Evolutionary conservation across 306 rosid species (phyloP).

Genomic region (Myrica gale): DNA sequence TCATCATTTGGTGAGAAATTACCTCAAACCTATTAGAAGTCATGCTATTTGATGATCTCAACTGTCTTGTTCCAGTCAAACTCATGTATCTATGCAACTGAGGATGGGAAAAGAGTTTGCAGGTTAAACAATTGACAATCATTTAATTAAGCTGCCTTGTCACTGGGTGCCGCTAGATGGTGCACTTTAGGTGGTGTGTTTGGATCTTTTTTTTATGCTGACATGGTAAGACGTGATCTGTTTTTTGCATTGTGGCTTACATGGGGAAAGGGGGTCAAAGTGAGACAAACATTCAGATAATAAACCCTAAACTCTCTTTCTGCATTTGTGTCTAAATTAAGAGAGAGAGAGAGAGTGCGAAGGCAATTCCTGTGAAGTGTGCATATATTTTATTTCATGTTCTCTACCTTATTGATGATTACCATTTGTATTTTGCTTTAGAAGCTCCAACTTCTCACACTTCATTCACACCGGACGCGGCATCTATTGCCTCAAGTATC

Average conservation of each 20-base stretch:
- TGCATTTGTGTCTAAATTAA: neutral
- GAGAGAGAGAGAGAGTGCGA: slow-evolving; percentile 3
- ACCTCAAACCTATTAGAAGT: slow-evolving; percentile 22
- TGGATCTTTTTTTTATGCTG: slow-evolving; percentile 44
- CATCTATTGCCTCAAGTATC: slow-evolving; percentile 75
- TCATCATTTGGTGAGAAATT: slow-evolving; percentile 18
- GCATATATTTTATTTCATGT: neutral
- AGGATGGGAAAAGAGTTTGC: slow-evolving; percentile 10
- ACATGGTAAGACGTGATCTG: slow-evolving; percentile 24
- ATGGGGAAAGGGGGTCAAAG: neutral
- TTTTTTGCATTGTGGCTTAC: slow-evolving; percentile 21
- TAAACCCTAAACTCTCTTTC: neutral
- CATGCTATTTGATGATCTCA: slow-evolving; percentile 25
- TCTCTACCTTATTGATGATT: slow-evolving; percentile 21
- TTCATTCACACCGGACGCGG: slow-evolving; percentile 54
- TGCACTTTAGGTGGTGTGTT: slow-evolving; percentile 20
- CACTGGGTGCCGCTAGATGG: slow-evolving; percentile 14
- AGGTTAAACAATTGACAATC: slow-evolving; percentile 23
- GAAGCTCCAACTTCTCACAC: slow-evolving; percentile 44
- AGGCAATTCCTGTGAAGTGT: slow-evolving; percentile 7
- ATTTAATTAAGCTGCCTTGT: slow-evolving; percentile 21
- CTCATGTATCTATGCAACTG: slow-evolving; percentile 3
- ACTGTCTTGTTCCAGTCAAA: slow-evolving; percentile 15
- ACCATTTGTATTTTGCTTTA: slow-evolving; percentile 32
- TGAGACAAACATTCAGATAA: neutral